Conservation (phyloP, 192 early-diverging fungal species). For the Podila epicladia region DNA sequence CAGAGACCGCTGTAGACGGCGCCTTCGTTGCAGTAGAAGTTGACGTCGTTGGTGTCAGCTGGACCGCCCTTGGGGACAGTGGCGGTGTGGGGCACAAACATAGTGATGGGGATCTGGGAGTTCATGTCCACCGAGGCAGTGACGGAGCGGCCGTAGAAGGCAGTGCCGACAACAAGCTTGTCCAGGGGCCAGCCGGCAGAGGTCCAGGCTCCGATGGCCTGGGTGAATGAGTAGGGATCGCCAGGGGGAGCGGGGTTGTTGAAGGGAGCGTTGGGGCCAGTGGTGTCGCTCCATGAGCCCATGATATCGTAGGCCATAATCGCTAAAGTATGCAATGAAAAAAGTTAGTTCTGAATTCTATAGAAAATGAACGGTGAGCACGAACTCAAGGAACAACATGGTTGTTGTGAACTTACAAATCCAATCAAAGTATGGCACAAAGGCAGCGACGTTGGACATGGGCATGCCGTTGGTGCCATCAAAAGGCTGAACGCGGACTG, state of each 20-base stretch:
- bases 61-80: conserved; percentile 60
- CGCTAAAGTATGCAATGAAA: neutral
- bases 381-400: too few species aligned
- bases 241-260: conserved; percentile 23
- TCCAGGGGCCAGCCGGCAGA: conserved; percentile 62
- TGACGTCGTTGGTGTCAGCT: conserved; percentile 59
- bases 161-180: conserved; percentile 67
- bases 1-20: conserved; percentile 61
- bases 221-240: conserved; percentile 53
- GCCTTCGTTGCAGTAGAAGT: conserved; percentile 58
- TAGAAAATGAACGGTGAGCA: too few species aligned
- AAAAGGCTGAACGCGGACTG: conserved; percentile 70
- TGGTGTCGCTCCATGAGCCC: conserved; percentile 33
- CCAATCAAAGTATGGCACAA: conserved; percentile 63
- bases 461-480: conserved; percentile 55
- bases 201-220: conserved; percentile 64
- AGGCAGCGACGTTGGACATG: conserved; percentile 64
- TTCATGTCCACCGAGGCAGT: conserved; percentile 30
- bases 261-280: conserved; percentile 60
- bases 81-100: conserved; percentile 30
- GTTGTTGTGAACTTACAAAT: conserved; percentile 62
- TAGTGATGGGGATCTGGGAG: conserved; percentile 20
- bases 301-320: conserved; percentile 48
- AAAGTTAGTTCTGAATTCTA: neutral
- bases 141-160: conserved; percentile 67